Evolutionary conservation across 2,329 filamentous ascomycete genomes (phyloP).

Genomic region (Plenodomus tracheiphilus): DNA sequence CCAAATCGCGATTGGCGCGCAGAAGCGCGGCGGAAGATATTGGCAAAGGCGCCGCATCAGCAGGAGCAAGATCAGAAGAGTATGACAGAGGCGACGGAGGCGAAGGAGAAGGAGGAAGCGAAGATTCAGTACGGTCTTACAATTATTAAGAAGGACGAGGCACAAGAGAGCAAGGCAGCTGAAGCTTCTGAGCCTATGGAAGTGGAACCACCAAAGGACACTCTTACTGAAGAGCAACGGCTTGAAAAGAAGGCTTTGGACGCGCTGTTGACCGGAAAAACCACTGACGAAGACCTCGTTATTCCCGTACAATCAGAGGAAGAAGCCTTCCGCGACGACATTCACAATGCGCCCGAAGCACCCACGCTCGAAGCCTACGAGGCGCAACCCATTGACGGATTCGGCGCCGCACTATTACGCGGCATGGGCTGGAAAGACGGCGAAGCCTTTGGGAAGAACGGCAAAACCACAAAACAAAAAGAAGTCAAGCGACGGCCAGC

Average conservation of each 20-base stretch:
- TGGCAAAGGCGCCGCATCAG: slow-evolving; percentile 62
- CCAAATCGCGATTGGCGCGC: slow-evolving; percentile 67
- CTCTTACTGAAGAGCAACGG: slow-evolving; percentile 35
- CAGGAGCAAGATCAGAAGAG: slow-evolving; percentile 34
- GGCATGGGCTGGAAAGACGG: slow-evolving; percentile 94
- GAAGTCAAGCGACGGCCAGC: slow-evolving; percentile 73
- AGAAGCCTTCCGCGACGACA: slow-evolving; percentile 71
- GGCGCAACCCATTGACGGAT: slow-evolving; percentile 89
- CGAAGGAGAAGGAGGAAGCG: slow-evolving; percentile 42
- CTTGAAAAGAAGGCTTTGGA: slow-evolving; percentile 59
- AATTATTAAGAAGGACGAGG: slow-evolving; percentile 45
- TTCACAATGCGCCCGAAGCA: slow-evolving; percentile 71
- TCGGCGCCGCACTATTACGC: slow-evolving; percentile 84
- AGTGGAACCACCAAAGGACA: slow-evolving; percentile 25
- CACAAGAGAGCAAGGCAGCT: slow-evolving; percentile 9
- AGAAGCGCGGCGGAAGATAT: slow-evolving; percentile 56
- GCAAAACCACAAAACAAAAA: slow-evolving; percentile 57
- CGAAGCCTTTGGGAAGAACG: slow-evolving; percentile 58
- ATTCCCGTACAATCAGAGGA: slow-evolving; percentile 56
- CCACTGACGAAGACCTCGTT: slow-evolving; percentile 40
- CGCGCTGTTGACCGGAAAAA: slow-evolving; percentile 47
- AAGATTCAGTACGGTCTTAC: slow-evolving; percentile 58
- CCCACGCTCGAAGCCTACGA: slow-evolving; percentile 84
- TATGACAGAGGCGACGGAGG: slow-evolving; percentile 28
- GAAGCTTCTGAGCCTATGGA: slow-evolving; percentile 26